These are phyloP conservation scores for Strobilomyces dryophilus DNA, from an alignment of 768 basidiomycete species.

Conservation along the genomic window DNA sequence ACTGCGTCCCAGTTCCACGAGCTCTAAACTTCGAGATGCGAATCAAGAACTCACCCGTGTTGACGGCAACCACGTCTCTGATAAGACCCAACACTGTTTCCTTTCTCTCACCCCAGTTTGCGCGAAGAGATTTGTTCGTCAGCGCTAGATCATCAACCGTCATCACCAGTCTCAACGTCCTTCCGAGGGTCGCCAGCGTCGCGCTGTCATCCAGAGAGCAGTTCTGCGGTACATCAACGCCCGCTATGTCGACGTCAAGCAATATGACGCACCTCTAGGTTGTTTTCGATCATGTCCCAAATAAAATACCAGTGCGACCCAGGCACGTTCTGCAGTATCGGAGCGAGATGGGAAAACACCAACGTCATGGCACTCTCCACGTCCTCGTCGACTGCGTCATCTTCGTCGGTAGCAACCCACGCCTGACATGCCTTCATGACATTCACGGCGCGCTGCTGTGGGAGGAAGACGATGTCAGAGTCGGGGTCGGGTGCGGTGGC, in stretches of 20 bases:
- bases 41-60: slow-evolving; percentile 42
- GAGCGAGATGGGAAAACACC: slow-evolving; percentile 71
- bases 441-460: slow-evolving; percentile 81
- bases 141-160: slow-evolving; percentile 63
- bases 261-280: slow-evolving; percentile 65
- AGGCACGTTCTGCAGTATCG: slow-evolving; percentile 80
- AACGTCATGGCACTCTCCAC: slow-evolving; percentile 75
- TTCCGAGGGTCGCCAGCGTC: slow-evolving; percentile 59
- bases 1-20: slow-evolving; percentile 8
- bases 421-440: slow-evolving; percentile 77
- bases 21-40: neutral
- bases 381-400: slow-evolving; percentile 64
- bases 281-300: slow-evolving; percentile 84
- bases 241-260: neutral
- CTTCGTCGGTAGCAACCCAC: slow-evolving; percentile 66
- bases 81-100: slow-evolving; percentile 52
- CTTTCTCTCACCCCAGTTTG: slow-evolving; percentile 61
- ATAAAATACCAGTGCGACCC: slow-evolving; percentile 93
- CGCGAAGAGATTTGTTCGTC: slow-evolving; percentile 71
- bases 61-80: slow-evolving; percentile 52
- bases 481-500: slow-evolving; percentile 75
- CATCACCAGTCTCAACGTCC: slow-evolving; percentile 65
- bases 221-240: slow-evolving; percentile 41
- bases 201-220: slow-evolving; percentile 54
- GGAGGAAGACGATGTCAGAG: slow-evolving; percentile 78